phyloP scores from a whole-genome alignment of 2,329 filamentous ascomycete genomes.

The Paramyrothecium roridum region DNA sequence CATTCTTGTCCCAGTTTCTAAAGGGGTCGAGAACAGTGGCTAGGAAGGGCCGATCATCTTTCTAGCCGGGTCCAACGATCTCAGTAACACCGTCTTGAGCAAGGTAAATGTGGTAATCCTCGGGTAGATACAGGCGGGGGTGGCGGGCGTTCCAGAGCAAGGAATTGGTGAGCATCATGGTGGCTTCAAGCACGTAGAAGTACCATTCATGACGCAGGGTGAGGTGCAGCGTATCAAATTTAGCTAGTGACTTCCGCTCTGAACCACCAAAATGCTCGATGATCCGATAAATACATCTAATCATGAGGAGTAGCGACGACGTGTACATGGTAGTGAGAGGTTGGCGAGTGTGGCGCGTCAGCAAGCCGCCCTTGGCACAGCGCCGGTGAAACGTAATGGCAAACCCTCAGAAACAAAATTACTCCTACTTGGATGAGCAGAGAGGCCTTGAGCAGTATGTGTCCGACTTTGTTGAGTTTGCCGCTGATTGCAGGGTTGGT shows the following conservation, averaged over 20 bases:
- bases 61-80: not conserved
- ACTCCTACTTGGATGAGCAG: not conserved
- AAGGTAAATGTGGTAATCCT: not conserved
- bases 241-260: not conserved
- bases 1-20: not conserved
- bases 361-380: not conserved
- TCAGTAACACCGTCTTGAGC: not conserved
- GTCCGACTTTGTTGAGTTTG: not conserved
- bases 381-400: not conserved
- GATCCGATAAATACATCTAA: not conserved
- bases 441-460: not conserved
- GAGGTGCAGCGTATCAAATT: not conserved
- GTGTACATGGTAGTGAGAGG: not conserved
- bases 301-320: not conserved
- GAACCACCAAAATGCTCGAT: not conserved
- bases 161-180: not conserved
- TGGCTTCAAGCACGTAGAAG: not conserved
- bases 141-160: not conserved
- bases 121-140: not conserved
- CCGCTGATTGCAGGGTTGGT: not conserved
- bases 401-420: not conserved
- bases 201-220: not conserved
- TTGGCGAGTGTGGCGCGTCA: not conserved
- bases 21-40: not conserved
- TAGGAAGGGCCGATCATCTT: not conserved